Base-by-base conservation (phyloP, 345 rosid species). In the Eucalyptus paniculata region DNA sequence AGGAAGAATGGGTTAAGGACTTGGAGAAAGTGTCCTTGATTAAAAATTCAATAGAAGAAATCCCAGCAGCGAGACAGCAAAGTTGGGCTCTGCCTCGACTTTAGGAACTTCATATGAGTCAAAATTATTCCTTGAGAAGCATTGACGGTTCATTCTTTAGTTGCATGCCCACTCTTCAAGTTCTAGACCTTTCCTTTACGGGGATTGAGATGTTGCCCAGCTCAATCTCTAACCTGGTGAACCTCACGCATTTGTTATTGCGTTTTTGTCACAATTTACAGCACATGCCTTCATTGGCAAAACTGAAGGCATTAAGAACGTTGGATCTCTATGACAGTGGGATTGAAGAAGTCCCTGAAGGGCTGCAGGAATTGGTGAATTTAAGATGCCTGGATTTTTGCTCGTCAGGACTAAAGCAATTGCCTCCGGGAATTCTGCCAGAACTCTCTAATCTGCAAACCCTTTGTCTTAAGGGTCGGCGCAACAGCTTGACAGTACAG, bases 31-130 rank as follows among this genome's bases (percentile, higher is more conserved):
- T 60, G 15, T 60, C 67, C 32, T 60, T 60, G 32, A 60, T 60
- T 5, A 0, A 0, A 0, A 60, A 60, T 60, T 60, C 32, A 11
- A 12, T 60, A 26, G 0, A 0, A 2, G 16, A 4, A 60, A 60
- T 60, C 15, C 67, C 16, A 60, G 67, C 67, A 26, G 32, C 0
- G 32, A 60, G 32, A 60, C n/a, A 6, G 32, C 67, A 6, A 10
- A 26, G 67, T 13, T 60, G 67, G 67, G 67, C n/a, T 28, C 67
- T 3, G 67, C 67, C 67, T 60, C 67, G 4, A 60, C 67, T 60
- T 60, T 60, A 12, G 67, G 67, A 60, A 28, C 32, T 60, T 60
- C 15, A 26, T 28, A 28, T 60, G 67, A 60, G 32, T 1, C 0
- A 0, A 0, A 60, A 60, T 60, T 0, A 1, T 0, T 5, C 2